Percentiles rank a stretch among this genome's conserved stretches.
These are phyloP conservation scores for Candida boleticola DNA, from an alignment of 805 yeast genomes.

Conservation along the genomic window DNA sequence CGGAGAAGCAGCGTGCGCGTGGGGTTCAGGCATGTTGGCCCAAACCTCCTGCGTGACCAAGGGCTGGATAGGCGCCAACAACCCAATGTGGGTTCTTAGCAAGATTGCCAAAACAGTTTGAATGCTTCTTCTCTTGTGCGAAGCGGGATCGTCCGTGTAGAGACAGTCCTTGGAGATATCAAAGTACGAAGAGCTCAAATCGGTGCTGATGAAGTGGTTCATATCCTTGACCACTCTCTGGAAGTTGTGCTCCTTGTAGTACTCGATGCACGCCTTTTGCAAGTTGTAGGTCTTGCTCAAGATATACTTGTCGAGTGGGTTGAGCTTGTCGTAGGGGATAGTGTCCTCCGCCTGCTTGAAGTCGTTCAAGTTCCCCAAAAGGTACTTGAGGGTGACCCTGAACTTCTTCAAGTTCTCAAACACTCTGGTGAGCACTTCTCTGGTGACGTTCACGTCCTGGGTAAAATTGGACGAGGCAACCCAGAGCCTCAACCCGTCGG, in stretches of 20 bases:
- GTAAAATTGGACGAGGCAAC: conserved; percentile 87
- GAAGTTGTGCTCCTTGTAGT: conserved; percentile 62
- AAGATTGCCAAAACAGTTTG: conserved; percentile 68
- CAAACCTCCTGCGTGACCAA: conserved; percentile 85
- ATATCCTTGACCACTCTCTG: conserved; percentile 66
- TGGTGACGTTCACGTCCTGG: conserved; percentile 73
- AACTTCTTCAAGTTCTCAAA: conserved; percentile 79
- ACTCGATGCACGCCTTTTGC: conserved; percentile 35
- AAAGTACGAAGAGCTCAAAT: conserved; percentile 80
- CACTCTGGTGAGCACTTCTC: conserved; percentile 69
- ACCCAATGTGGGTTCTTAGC: conserved; percentile 58
- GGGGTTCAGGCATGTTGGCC: conserved; percentile 42
- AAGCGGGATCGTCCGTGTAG: conserved; percentile 60
- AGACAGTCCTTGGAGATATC: conserved; percentile 82
- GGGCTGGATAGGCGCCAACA: conserved; percentile 82
- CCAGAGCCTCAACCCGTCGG: conserved; percentile 89
- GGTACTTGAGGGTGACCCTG: conserved; percentile 73
- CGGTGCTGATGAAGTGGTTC: conserved; percentile 69
- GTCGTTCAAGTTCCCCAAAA: conserved; percentile 72
- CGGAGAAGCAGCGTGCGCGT: conserved; percentile 38
- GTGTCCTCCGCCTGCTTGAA: conserved; percentile 24
- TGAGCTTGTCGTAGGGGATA: conserved; percentile 36
- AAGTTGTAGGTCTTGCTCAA: conserved; percentile 54
- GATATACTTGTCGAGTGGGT: conserved; percentile 58
- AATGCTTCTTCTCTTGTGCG: conserved; percentile 52